Percentiles rank a stretch among this genome's conserved stretches.
Evolutionary conservation across 352 stramenopile species (phyloP).

Genomic region (Pythium guiyangense): DNA sequence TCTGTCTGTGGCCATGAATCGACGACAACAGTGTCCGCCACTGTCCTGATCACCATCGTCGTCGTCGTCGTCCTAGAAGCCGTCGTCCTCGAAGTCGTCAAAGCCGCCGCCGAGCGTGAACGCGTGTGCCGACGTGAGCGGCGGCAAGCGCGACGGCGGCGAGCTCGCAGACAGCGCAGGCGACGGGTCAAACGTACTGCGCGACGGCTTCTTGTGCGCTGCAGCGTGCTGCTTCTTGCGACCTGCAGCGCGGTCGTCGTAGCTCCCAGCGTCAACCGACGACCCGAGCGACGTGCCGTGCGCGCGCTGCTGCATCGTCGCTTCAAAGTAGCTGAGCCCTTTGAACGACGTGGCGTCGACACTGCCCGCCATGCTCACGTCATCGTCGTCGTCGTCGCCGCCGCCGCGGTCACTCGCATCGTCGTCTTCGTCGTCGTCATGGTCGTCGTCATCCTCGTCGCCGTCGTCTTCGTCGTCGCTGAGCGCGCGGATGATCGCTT

Average conservation of each 20-base stretch:
- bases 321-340: conserved; percentile 49
- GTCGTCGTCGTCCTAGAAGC: conserved; percentile 16
- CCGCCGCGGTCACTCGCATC: conserved; percentile 29
- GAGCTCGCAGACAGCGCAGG: conserved; percentile 65
- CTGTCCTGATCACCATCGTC: no score
- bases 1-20: no score
- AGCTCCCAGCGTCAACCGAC: conserved; percentile 37
- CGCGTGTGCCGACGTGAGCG: conserved; percentile 37
- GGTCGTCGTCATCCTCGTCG: conserved; percentile 26
- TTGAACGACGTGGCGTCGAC: conserved; percentile 36
- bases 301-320: conserved; percentile 24
- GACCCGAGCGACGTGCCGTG: conserved; percentile 56
- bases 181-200: conserved; percentile 58
- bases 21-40: no score
- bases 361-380: conserved; percentile 60
- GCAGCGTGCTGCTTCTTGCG: background rate
- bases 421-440: conserved; percentile 7
- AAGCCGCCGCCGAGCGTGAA: conserved; percentile 62
- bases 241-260: conserved; percentile 22
- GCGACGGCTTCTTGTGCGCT: conserved; percentile 16
- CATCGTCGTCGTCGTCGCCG: conserved; percentile 21
- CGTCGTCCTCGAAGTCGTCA: conserved; percentile 50
- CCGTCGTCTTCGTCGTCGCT: conserved; percentile 31
- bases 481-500: conserved; percentile 55
- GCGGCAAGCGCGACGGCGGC: conserved; percentile 57